phyloP scores from a whole-genome alignment of 768 basidiomycete species.

The Pisolithus sp. region DNA sequence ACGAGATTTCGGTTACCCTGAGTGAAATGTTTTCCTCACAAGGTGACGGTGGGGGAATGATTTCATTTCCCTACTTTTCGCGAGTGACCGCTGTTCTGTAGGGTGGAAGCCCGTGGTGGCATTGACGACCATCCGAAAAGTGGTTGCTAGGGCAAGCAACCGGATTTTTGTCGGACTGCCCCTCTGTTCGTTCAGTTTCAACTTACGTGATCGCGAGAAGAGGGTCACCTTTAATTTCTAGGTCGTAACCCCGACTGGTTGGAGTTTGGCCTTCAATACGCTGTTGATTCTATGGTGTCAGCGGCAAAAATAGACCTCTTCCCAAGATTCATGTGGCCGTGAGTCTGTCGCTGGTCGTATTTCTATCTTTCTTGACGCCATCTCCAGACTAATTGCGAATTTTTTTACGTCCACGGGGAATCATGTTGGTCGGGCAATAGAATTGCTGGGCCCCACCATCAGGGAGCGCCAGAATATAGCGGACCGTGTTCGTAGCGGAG shows the following conservation, averaged over 20 bases:
- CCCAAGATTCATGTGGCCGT: constrained; percentile 31
- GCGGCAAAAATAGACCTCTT: constrained; percentile 19
- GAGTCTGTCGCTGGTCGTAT: not conserved
- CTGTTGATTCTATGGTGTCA: constrained; percentile 20
- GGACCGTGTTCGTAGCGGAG: not conserved
- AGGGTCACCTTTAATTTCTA: constrained; percentile 5
- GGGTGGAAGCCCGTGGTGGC: constrained; percentile 34
- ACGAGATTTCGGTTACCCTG: constrained; percentile 40
- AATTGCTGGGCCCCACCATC: constrained; percentile 22
- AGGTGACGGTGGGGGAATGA: constrained; percentile 6
- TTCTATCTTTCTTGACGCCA: not conserved
- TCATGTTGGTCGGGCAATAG: constrained; percentile 1
- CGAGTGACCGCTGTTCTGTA: constrained; percentile 8
- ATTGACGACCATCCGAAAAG: constrained; percentile 18
- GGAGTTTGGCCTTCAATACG: constrained; percentile 22
- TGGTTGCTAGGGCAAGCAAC: constrained; percentile 38
- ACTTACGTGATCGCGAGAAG: not conserved
- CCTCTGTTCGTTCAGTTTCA: constrained; percentile 29
- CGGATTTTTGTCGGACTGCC: constrained; percentile 45
- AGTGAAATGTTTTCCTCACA: constrained; percentile 28
- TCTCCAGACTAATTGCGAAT: constrained; percentile 11
- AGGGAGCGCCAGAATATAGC: constrained; percentile 14
- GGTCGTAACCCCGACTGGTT: constrained; percentile 32
- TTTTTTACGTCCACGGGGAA: constrained; percentile 6
- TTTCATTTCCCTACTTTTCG: too few relatives aligned